Evolutionary conservation across 2,329 filamentous ascomycete genomes (phyloP), one percentile per base, ranked within the genome.

Genomic region (Paecilomyces sp.): DNA sequence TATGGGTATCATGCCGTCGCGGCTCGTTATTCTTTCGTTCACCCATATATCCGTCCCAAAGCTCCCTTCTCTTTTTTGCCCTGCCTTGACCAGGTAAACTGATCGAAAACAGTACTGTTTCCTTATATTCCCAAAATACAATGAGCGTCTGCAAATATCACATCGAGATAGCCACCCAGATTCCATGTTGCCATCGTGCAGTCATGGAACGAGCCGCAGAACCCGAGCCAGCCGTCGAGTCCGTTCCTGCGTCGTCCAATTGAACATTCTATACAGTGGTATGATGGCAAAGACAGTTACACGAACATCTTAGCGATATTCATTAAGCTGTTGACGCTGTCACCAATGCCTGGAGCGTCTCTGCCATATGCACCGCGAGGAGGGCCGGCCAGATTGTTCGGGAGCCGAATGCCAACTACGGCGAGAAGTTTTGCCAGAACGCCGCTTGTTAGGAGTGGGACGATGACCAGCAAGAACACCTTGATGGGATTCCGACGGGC

Each of bases 401-500:
- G 92, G 64, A 96, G 75, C 63, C 88, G 83, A 62, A 97, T 80
- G 24, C 92, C 92, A 74, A 97, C 89, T 70, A 87, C 86, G 41
- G 85, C 84, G 54, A 96, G 83, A 53, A 97, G 79, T 54, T 88
- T 90, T 8, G 87, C 87, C 65, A 97, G 77, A 30, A 90, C 88
- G 33, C 93, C 93, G 57, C 91, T 91, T 1, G 88, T 92, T 68
- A 97, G 79, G 60, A 97, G 82, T 9, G 93, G 93, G 83, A 97
- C 86, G 68, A 97, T 83, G 63, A 96, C 88, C 63, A 92, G 84
- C 80, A 90, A 82, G 79, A 97, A 90, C 55, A 96, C 90, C 77
- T 95, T 95, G 71, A 91, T 78, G 0, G 92, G 93, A 77, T 97
- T 88, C 41, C 86, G 83, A 72, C 90, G 88, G 68, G 90, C 89